Conservation (phyloP, 2,329 filamentous ascomycete genomes). For the Scedosporium apiospermum region DNA sequence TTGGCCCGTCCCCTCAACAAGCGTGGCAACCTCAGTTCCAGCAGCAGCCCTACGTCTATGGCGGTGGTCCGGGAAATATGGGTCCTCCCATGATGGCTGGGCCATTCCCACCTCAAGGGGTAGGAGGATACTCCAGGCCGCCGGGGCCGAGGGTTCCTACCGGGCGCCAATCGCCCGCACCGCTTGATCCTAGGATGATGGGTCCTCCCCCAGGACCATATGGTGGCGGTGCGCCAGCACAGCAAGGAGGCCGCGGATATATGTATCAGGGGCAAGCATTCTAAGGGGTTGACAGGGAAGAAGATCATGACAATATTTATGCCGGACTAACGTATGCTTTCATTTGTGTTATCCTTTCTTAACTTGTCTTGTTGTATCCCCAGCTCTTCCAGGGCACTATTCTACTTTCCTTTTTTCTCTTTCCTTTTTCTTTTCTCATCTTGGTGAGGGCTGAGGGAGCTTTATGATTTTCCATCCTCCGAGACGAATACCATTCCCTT, state of each 20-base stretch:
- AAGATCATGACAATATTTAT: neutral
- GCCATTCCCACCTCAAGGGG: neutral
- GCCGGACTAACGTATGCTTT: neutral
- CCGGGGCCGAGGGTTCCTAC: neutral
- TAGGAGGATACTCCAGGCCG: neutral
- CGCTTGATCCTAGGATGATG: neutral
- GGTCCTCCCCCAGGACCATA: neutral
- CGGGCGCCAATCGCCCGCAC: neutral
- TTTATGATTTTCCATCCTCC: too few relatives aligned
- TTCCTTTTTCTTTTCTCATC: neutral
- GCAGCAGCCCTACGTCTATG: neutral
- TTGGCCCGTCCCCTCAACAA: neutral
- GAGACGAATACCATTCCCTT: too few relatives aligned
- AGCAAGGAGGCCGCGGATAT: neutral
- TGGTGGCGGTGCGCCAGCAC: neutral
- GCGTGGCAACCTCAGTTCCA: neutral
- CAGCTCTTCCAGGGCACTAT: neutral
- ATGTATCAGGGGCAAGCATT: conserved; percentile 7
- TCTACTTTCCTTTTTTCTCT: neutral
- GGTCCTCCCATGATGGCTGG: neutral
- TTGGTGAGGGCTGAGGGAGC: neutral
- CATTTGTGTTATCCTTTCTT: neutral
- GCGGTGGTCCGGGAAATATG: neutral
- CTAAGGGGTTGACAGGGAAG: neutral
- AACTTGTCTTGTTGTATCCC: neutral